These are phyloP conservation scores for Wickerhamomyces rabaulensis DNA, from an alignment of 805 yeast species.

Conservation along the genomic window DNA sequence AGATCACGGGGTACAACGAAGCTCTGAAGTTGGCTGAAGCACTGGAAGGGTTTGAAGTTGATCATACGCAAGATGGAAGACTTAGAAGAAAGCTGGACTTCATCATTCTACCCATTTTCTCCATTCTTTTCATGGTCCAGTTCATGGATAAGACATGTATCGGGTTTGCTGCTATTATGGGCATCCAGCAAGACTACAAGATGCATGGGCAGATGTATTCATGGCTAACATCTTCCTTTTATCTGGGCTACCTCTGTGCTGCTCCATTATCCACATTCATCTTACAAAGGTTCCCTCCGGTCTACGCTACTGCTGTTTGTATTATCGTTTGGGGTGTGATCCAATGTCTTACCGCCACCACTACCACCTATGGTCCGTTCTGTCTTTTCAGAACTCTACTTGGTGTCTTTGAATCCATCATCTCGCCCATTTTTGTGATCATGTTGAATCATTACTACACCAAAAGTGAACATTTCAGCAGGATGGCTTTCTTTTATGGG, in stretches of 20 bases:
- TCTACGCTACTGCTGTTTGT: slow-evolving; percentile 27
- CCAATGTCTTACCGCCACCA: slow-evolving; percentile 33
- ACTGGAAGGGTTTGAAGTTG: background rate
- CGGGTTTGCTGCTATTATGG: slow-evolving; percentile 41
- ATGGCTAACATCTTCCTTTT: slow-evolving; percentile 45
- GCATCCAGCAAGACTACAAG: slow-evolving; percentile 31
- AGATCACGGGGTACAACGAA: background rate
- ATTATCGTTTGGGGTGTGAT: slow-evolving; percentile 45
- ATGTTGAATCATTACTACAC: slow-evolving; percentile 15
- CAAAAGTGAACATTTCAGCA: slow-evolving; percentile 25
- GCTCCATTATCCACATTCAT: slow-evolving; percentile 39
- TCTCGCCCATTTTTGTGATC: slow-evolving; percentile 23
- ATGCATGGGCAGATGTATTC: slow-evolving; percentile 38
- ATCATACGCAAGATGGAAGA: background rate
- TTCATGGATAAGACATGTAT: slow-evolving; percentile 38
- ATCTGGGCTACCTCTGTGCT: slow-evolving; percentile 48
- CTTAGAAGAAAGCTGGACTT: slow-evolving; percentile 31
- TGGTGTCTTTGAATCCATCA: slow-evolving; percentile 44
- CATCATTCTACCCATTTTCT: slow-evolving; percentile 27
- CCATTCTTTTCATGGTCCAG: slow-evolving; percentile 29
- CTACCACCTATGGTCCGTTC: slow-evolving; percentile 37
- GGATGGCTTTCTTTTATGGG: slow-evolving; percentile 28
- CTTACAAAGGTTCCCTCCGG: slow-evolving; percentile 46
- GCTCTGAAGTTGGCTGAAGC: background rate
- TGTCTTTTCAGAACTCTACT: slow-evolving; percentile 41